Evolutionary conservation across 2,329 filamentous ascomycete genomes (phyloP), one percentile per base, ranked within the genome.

Genomic region (Rasamsonia emersonii): DNA sequence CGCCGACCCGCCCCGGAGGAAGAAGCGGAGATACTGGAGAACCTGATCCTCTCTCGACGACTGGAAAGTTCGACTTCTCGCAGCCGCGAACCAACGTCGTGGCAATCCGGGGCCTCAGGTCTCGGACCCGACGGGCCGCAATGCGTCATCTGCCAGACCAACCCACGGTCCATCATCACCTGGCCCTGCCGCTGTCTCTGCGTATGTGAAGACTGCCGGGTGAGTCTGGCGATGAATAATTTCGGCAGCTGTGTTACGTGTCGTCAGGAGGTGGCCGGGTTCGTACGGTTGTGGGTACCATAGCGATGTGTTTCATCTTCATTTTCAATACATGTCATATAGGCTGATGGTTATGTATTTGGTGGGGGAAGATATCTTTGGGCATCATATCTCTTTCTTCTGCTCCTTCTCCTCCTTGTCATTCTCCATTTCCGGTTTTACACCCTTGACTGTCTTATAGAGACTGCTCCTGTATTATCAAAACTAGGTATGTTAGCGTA

Each of bases 241-340:
- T 96, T 93, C 55, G 85, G 88, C 42, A 93, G 85, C 53, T 98
- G 91, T 54, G 88, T 96, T 23, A 96, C 89, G 50, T 96, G 91
- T 57, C 74, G 91, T 30, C 76, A 85, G 35, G 82, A 91, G 47
- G 86, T 96, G 18, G 75, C 77, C 34, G 91, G 88, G 33, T 96
- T 94, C 58, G 88, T 85, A 44, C 76, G 86, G 46, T 77, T 98
- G 38, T 98, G 83, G 67, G 86, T 96, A 24, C 91, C 91, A 19
- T 66, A 50, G 19, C 8, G 8, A 17, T 16, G 23, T 35, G 27
- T 30, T 5, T 31, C n/a, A n/a, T n/a, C n/a, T n/a, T n/a, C n/a
- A n/a, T n/a, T 28, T 24, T 18, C 19, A 6, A 9, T 23, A 21
- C n/a, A n/a, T n/a, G n/a, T n/a, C n/a, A n/a, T n/a, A n/a, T n/a